phyloP scores from a whole-genome alignment of 306 rosid genomes.

The Urtica urens region DNA sequence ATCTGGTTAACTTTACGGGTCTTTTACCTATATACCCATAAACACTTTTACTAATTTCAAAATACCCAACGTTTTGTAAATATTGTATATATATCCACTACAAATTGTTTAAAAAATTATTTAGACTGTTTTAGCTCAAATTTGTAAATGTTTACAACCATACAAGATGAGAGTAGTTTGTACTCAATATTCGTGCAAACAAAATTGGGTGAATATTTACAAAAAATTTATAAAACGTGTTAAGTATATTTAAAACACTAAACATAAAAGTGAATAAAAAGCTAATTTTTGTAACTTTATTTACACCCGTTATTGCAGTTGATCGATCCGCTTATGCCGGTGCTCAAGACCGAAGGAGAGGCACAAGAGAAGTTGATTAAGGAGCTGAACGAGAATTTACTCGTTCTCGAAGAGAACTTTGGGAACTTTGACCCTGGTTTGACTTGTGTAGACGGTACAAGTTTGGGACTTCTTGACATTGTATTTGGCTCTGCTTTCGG shows the following conservation, averaged over 20 bases:
- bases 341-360: conserved; percentile 17
- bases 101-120: too few species aligned
- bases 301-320: background rate
- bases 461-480: conserved; percentile 19
- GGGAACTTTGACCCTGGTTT: conserved; percentile 8
- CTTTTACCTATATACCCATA: too few species aligned
- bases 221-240: background rate
- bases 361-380: conserved; percentile 14
- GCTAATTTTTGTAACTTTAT: background rate
- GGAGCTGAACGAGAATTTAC: conserved; percentile 8
- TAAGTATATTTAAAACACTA: too few species aligned
- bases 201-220: too few species aligned
- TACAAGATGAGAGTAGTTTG: background rate
- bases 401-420: conserved; percentile 18
- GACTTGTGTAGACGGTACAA: background rate
- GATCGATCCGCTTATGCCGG: background rate
- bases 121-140: too few species aligned
- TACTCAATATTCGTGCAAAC: too few species aligned
- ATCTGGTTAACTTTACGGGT: too few species aligned
- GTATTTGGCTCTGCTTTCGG: conserved; percentile 12
- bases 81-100: too few species aligned
- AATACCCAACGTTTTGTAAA: too few species aligned
- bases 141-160: background rate
- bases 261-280: too few species aligned
- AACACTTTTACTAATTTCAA: too few species aligned